These are phyloP conservation scores for Neurospora sp. DNA, from an alignment of 2,329 filamentous ascomycete genomes.

Conservation along the genomic window DNA sequence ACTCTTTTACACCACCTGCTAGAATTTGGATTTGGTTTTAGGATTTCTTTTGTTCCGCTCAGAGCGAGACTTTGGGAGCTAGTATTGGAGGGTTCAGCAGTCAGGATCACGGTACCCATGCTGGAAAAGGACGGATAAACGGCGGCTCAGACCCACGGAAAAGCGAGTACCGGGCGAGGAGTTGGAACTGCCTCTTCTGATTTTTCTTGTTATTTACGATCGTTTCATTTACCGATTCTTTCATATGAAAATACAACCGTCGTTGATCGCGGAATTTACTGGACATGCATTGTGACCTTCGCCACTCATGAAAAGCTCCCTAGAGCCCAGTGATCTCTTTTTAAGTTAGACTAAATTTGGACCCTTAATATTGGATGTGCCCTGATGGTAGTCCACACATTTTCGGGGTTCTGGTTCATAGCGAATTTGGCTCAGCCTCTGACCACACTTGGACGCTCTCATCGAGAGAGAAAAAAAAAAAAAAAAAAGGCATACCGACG, in stretches of 20 bases:
- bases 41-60: neutral
- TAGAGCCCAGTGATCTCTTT: neutral
- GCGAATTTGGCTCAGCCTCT: neutral
- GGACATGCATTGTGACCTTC: neutral
- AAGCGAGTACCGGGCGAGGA: neutral
- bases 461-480: neutral
- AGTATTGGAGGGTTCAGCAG: neutral
- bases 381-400: neutral
- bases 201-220: neutral
- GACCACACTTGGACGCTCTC: neutral
- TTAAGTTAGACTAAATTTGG: neutral
- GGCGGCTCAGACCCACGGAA: neutral
- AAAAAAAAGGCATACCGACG: neutral
- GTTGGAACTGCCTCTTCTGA: neutral
- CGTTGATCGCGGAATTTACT: neutral
- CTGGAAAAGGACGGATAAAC: neutral
- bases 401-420: neutral
- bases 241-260: neutral
- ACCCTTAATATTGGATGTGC: neutral
- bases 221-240: neutral
- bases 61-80: neutral
- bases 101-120: neutral
- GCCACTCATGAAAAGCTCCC: neutral
- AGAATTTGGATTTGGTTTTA: neutral
- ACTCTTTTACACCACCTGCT: neutral